Percentiles rank a stretch among this genome's conserved stretches.
These are phyloP conservation scores for Plantago elongata DNA, from an alignment of 257 asterid species.

Conservation along the genomic window DNA sequence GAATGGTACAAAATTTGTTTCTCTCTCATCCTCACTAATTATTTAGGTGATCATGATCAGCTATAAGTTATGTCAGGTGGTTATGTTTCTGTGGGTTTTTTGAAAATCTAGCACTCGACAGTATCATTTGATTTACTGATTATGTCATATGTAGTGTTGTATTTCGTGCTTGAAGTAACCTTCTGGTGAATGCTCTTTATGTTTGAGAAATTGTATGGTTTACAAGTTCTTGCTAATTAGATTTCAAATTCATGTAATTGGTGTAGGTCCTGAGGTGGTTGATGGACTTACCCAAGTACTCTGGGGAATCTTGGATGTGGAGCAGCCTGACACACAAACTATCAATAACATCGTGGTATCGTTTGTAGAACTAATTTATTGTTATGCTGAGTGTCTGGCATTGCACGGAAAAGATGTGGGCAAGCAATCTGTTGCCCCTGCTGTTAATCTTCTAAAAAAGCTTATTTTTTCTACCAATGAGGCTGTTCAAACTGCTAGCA, in stretches of 20 bases:
- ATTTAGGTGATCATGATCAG: constrained; percentile 15
- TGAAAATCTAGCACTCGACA: not conserved
- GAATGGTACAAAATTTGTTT: not conserved
- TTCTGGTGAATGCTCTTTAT: constrained; percentile 5
- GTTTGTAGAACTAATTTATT: constrained; percentile 82
- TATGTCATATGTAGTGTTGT: constrained; percentile 10
- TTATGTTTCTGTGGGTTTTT: constrained; percentile 8
- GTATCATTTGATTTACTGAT: constrained; percentile 2
- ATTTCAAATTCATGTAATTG: constrained; percentile 16
- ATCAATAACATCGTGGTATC: constrained; percentile 91
- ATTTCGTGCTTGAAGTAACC: constrained; percentile 6
- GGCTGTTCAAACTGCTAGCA: constrained; percentile 99
- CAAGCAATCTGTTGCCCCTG: constrained; percentile 66
- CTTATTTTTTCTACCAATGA: constrained; percentile 79
- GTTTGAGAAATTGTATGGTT: constrained; percentile 1
- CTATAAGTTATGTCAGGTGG: not conserved
- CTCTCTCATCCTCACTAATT: not conserved
- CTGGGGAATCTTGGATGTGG: constrained; percentile 94
- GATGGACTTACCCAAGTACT: constrained; percentile 97
- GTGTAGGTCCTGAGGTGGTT: constrained; percentile 81
- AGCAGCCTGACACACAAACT: constrained; percentile 91
- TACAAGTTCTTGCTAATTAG: constrained; percentile 3
- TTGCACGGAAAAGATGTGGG: constrained; percentile 65
- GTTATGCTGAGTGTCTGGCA: constrained; percentile 94
- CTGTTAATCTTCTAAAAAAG: constrained; percentile 73